Evolutionary conservation across 2,329 filamentous ascomycete genomes (phyloP), one percentile per base, ranked within the genome.

Genomic region (Arthrinium phaeospermum): DNA sequence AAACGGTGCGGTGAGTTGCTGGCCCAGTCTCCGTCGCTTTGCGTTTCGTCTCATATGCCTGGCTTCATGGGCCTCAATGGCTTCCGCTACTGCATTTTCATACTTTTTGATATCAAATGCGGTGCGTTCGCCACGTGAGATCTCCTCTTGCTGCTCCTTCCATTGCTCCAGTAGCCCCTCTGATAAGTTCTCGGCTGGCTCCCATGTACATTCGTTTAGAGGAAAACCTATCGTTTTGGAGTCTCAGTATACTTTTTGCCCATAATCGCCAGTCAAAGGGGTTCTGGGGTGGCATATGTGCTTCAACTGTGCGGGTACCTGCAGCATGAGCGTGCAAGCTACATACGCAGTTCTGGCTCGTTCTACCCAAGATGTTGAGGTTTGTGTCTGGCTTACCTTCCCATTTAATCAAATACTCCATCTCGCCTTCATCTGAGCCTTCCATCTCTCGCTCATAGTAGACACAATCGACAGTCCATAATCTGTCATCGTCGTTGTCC

Each of bases 391-490:
- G 27, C 68, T 70, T 70, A 67, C 69, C 86, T 37, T 84, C 82
- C 92, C 92, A 94, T 73, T 89, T 86, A 30, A 93, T 87, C 1
- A 94, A 85, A 77, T 90, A 94, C 34, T 82, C 76, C 41, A 77
- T 80, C 22, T 78, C 77, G 6, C 81, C 81, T 5, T 78, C 74
- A 3, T 75, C 71, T 6, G 76, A 76, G n/a, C 37, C 34, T 4
- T 68, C 82, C 75, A 4, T 78, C 71, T 12, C 79, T 19, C 81
- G 81, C 76, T 91, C 86, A 0, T 84, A 84, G 24, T 90, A 79
- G 46, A 92, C 85, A 22, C 81, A 81, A 61, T 91, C 87, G 8
- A 92, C 86, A 3, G 84, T 81, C 77, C 87, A 91, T 73, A 89
- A 86, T 19, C 83, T 80, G 37, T 85, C 82, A 3, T 81, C 77